Evolutionary conservation across 257 asterid genomes (phyloP).

Genomic region (Voacanga thouarsii): DNA sequence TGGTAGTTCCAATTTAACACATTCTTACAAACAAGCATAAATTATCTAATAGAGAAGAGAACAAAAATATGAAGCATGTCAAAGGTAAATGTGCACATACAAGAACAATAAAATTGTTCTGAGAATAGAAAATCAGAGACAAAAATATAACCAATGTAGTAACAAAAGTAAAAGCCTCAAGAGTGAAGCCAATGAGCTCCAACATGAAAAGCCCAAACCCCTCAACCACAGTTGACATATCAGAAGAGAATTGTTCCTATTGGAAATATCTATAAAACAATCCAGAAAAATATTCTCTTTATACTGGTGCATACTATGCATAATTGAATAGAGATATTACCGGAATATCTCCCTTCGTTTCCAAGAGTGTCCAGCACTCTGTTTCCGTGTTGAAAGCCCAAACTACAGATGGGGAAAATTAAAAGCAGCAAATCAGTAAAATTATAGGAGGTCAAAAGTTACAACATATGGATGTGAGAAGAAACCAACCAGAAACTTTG

Average conservation of each 20-base stretch:
- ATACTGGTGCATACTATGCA: background rate
- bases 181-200: background rate
- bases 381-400: conserved; percentile 97
- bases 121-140: background rate
- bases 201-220: background rate
- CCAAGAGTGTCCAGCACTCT: conserved; percentile 90
- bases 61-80: background rate
- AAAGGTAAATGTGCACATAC: background rate
- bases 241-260: background rate
- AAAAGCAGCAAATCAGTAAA: conserved; percentile 11
- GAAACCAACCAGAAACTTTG: conserved; percentile 66
- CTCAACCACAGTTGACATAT: background rate
- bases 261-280: background rate
- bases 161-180: background rate
- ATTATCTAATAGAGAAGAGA: background rate
- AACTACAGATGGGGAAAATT: conserved; percentile 42
- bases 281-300: background rate
- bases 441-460: conserved; percentile 3
- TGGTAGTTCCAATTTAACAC: background rate
- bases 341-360: conserved; percentile 95
- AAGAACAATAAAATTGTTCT: background rate
- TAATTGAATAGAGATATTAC: conserved; percentile 33
- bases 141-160: background rate
- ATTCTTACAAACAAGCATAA: background rate
- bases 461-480: conserved; percentile 13